Base-by-base conservation (phyloP, 306 rosid genomes). In the Lablab purpureus region DNA sequence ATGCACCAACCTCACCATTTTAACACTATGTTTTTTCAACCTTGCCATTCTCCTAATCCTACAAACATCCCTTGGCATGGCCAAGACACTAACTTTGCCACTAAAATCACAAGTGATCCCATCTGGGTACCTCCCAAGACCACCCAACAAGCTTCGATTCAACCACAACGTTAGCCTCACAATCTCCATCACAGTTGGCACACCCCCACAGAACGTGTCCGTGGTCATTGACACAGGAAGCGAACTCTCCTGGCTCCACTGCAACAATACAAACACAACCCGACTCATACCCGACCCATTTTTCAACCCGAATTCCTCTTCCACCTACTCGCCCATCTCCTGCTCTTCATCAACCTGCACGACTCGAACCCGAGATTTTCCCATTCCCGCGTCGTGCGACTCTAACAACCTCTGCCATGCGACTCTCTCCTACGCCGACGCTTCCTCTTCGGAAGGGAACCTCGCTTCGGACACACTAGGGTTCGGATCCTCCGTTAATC, bases 181-280 rank as follows among this genome's bases (percentile, higher is more conserved):
- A 0, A 96, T 94, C 65, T 80, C 94, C 36, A 81, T 90, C 69
- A 70, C 96, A 0, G 91, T 89, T 19, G 96, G 98, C 50, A 89
- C 94, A 7, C 97, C 97, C 8, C 94, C 97, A n/a, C 97, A 94
- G 74, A 90, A 90, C 41, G 96, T 92, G 17, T 80, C 97, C 14
- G 84, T 92, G 94, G 93, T 92, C 58, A 83, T 92, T 25, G 97
- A 92, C 83, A 94, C 97, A 3, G 98, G 98, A 14, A 91, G 97
- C 58, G 98, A 92, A 65, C 97, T 94, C 66, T 90, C 97, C 12
- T 94, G 98, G 98, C 93, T 92, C 10, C 90, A 86, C 51, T 89
- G 97, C 79, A 91, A 82, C 77, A 91, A 84, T 34, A 21, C 21
- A 85, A 85, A 77, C 67, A 25, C 67, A 0, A 75, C 6, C 17